Base-by-base conservation (phyloP, 2,329 filamentous ascomycete genomes). In the Trichoderma sp. region DNA sequence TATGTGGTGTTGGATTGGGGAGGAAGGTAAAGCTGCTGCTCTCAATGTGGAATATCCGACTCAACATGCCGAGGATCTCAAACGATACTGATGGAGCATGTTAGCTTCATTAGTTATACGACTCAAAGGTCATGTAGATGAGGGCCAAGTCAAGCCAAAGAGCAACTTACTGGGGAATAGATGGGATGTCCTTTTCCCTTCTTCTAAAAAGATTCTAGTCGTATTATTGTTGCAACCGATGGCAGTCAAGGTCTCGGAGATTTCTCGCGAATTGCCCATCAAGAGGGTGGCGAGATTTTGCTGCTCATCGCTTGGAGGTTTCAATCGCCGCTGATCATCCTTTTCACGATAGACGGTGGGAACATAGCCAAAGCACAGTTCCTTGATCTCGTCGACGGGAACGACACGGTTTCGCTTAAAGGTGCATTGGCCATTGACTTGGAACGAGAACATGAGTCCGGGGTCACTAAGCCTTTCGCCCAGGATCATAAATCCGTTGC, bases 11-110 rank as follows among this genome's bases (percentile, higher is more conserved):
- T 0, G 86, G 86, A 70, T 89, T 89, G 0, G 86, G 86, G 1
- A 89, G 79, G 75, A 83, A 83, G 1, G 84, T 84, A 70, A 85
- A 88, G 68, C 79, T 80, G 59, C 80, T 86, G 56, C 83, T 76
- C 6, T 79, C 77, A 26, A 87, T 83, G 64, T 86, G 84, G 26
- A 87, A 78, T 0, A 81, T 82, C 30, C 81, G 80, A 55, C 82
- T 81, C 1, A 88, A 76, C 86, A 89, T 88, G n/a, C 85, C 86
- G 2, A 87, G 74, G 0, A 89, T 80, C 72, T 89, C 86, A 61
- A 88, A 88, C 0, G 84, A 81, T 0, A 89, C 86, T 87, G 56
- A 10, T 21, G 5, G 14, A 3, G 13, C 5, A n/a, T 52, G 69
- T 77, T 60, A 76, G 71, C 6, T 14, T 5, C 24, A 34, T 13